Base-by-base conservation (phyloP, 352 stramenopile species). In the Peronospora destructor region DNA sequence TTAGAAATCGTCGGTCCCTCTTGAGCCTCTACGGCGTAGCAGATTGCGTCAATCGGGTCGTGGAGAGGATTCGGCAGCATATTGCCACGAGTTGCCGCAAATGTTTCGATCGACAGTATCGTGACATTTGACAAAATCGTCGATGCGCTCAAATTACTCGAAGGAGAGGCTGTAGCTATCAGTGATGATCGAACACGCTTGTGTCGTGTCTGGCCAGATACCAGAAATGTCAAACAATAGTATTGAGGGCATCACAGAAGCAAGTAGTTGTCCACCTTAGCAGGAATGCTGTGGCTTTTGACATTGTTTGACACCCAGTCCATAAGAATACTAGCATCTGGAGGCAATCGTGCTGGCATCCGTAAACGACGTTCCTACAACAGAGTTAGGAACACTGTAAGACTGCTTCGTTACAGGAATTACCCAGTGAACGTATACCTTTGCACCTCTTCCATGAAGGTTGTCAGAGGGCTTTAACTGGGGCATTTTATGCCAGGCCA, bases 21-120 rank as follows among this genome's bases (percentile, higher is more conserved):
- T 58, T 93, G 76, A 0, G 77, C 79, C 17, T 88, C 73, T 4
- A 95, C 60, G 14, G 65, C 66, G 29, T 83, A 91, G n/a, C 71
- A 77, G 14, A 95, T 61, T 3, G 66, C 62, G 3, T 68, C 66
- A 6, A 95, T 66, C 9, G 66, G 63, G 25, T 95, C 84, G 6
- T 76, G 45, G 2, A 71, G 63, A 14, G 85, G 83, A 55, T 95
- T 79, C 4, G 83, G 79, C 0, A 89, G 61, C 33, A 93, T 56
- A n/a, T 38, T 64, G 3, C 68, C 71, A 40, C 76, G 63, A 1
- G 78, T 85, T 30, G 54, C 53, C 0, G 73, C 72, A 57, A 84
- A 81, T 7, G 91, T 50, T 46, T 95, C 85, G 21, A 95, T 51
- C 6, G 82, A 91, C 14, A 95, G 38, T 19, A 88, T 59, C 2